These are phyloP conservation scores for Arachnomyces sp. DNA, from an alignment of 2,329 filamentous ascomycete genomes.

Conservation along the genomic window DNA sequence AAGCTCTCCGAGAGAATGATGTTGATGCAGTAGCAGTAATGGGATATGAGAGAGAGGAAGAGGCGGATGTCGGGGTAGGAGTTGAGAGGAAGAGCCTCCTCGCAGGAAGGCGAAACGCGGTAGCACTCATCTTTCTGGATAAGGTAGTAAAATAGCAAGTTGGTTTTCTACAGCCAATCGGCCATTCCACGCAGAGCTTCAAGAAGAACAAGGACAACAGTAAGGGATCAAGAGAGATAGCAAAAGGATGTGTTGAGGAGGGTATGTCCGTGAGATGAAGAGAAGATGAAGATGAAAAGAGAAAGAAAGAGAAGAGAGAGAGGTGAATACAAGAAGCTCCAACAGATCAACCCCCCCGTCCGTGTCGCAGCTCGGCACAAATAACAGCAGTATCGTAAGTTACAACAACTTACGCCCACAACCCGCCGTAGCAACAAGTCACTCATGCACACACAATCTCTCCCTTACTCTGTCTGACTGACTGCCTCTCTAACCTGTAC, in stretches of 20 bases:
- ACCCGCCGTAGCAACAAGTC: no score
- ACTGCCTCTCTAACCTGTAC: no score
- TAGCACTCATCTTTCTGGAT: neutral
- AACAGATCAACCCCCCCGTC: neutral
- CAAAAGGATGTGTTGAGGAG: no score
- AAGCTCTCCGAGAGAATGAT: conserved; percentile 23
- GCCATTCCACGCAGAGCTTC: neutral
- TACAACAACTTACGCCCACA: no score
- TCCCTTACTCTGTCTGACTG: neutral
- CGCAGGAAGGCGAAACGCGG: neutral
- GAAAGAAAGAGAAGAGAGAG: conserved; percentile 9
- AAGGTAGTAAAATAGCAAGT: neutral
- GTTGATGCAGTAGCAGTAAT: conserved; percentile 1
- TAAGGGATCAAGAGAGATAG: conserved; percentile 8
- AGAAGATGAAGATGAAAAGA: conserved; percentile 12
- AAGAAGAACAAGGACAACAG: conserved; percentile 5
- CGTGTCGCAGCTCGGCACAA: neutral
- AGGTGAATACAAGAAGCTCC: conserved; percentile 14
- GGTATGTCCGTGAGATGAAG: conserved; percentile 9
- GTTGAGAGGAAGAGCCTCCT: neutral
- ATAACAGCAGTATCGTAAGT: neutral
- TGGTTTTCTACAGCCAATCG: neutral
- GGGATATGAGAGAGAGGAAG: neutral
- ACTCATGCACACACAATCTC: neutral
- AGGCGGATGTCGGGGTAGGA: neutral